Conservation (phyloP, 345 rosid species). For the Salix purpurea region DNA sequence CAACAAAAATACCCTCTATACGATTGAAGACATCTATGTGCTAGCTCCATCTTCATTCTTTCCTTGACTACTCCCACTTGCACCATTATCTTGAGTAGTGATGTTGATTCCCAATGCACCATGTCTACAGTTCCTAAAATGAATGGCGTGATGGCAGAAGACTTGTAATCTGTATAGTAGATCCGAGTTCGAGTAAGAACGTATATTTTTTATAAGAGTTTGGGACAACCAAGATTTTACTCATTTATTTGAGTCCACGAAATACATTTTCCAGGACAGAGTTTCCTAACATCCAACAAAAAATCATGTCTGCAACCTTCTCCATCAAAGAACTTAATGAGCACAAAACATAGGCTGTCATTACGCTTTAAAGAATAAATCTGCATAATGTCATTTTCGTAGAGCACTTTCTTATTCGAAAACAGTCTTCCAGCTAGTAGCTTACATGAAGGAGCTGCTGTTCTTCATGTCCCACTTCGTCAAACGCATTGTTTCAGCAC, state of each 20-base stretch:
- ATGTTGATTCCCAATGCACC: background rate
- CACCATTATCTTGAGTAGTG: background rate
- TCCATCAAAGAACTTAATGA: background rate
- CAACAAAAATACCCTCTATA: no score
- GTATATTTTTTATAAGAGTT: rapidly evolving
- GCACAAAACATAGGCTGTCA: background rate
- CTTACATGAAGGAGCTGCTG: background rate
- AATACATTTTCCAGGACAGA: no score
- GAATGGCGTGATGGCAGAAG: no score
- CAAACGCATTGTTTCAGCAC: background rate
- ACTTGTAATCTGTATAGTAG: rapidly evolving
- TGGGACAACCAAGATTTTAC: rapidly evolving
- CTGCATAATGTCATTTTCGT: background rate
- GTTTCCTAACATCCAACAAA: no score
- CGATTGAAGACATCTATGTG: no score
- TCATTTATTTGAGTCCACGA: no score
- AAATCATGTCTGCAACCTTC: no score
- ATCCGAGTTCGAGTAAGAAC: no score
- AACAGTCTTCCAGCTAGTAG: background rate
- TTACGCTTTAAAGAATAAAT: background rate
- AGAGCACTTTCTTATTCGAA: background rate
- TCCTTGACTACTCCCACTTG: no score
- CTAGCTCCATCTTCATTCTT: background rate
- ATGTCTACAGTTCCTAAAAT: background rate
- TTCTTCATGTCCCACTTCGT: background rate